Percentiles rank a stretch among this genome's conserved stretches.
Conservation (phyloP, 257 asterid genomes). For the Thymus quinquecostatus region DNA sequence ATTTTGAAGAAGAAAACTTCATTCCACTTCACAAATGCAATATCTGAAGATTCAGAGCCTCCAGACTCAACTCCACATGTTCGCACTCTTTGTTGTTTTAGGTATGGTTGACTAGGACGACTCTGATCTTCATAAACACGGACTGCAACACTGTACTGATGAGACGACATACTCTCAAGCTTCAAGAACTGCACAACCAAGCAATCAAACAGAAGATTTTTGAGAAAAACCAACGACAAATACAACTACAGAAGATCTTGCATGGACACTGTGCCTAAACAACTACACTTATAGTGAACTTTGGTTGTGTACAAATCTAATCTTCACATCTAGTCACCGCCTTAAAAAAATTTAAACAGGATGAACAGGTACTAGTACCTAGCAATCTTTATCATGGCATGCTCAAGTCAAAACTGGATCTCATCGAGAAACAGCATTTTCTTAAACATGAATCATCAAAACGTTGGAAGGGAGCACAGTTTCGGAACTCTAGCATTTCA, state of each 20-base stretch:
- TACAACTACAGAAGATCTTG: background rate
- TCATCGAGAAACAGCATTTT: conserved; percentile 3
- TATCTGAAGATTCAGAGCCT: conserved; percentile 52
- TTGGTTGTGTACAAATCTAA: background rate
- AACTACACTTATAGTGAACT: background rate
- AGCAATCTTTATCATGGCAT: conserved; percentile 5
- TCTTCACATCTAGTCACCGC: conserved; percentile 21
- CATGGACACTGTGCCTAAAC: conserved; percentile 1
- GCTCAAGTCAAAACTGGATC: background rate
- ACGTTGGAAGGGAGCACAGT: background rate
- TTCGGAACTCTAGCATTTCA: conserved; percentile 14
- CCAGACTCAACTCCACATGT: conserved; percentile 65
- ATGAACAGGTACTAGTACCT: conserved; percentile 14
- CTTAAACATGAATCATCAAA: background rate
- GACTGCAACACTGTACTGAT: conserved; percentile 63
- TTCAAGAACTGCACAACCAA: conserved; percentile 66
- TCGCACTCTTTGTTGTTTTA: conserved; percentile 71
- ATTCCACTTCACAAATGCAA: conserved; percentile 76
- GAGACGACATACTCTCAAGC: conserved; percentile 69
- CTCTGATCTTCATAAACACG: conserved; percentile 59
- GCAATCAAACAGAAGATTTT: conserved; percentile 30
- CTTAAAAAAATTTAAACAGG: conserved; percentile 3
- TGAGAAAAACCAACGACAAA: conserved; percentile 30
- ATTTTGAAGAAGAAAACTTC: conserved; percentile 94
- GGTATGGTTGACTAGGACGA: conserved; percentile 43